A percentile compares a stretch with the other conserved stretches of the same genome.
Conservation (phyloP, 345 rosid species). For the Pugionium cornutum region DNA sequence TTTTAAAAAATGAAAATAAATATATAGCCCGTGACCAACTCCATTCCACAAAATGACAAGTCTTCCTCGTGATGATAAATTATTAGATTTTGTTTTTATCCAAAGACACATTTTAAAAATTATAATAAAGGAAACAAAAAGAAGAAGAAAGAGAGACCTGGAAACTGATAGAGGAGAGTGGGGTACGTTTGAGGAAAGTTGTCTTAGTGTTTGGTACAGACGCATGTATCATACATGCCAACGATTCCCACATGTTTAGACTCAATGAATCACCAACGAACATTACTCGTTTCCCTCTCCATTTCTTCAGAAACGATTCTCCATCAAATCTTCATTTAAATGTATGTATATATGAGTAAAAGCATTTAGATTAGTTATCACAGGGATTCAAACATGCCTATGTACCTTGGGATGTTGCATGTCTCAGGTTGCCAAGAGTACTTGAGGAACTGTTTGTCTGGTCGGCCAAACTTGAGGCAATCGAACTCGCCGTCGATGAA, state of each 20-base stretch:
- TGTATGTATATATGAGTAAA: not conserved
- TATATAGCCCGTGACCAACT: slow-evolving; percentile 32
- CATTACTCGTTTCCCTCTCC: slow-evolving; percentile 39
- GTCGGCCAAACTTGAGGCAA: too few species aligned
- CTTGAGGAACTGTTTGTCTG: not conserved
- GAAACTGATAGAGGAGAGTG: slow-evolving; percentile 60
- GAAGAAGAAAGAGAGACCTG: slow-evolving; percentile 38
- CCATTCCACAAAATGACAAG: slow-evolving; percentile 25
- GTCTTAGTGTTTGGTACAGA: slow-evolving; percentile 61
- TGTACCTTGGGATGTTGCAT: slow-evolving; percentile 64
- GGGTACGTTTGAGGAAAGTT: slow-evolving; percentile 13
- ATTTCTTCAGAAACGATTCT: slow-evolving; percentile 57
- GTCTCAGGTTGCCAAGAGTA: slow-evolving; percentile 81
- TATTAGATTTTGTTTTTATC: slow-evolving; percentile 5
- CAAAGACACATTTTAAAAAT: too few species aligned
- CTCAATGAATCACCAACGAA: slow-evolving; percentile 97
- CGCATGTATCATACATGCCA: slow-evolving; percentile 71
- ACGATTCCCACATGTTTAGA: slow-evolving; percentile 76
- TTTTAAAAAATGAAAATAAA: not conserved
- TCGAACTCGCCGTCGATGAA: slow-evolving; percentile 51
- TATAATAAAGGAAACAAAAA: too few species aligned
- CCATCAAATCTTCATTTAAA: slow-evolving; percentile 64
- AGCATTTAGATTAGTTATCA: too few species aligned
- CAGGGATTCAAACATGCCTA: too few species aligned
- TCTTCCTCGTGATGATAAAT: slow-evolving; percentile 35